phyloP scores from a whole-genome alignment of 1,139 yeast genomes.

The Candida glucosophila region DNA sequence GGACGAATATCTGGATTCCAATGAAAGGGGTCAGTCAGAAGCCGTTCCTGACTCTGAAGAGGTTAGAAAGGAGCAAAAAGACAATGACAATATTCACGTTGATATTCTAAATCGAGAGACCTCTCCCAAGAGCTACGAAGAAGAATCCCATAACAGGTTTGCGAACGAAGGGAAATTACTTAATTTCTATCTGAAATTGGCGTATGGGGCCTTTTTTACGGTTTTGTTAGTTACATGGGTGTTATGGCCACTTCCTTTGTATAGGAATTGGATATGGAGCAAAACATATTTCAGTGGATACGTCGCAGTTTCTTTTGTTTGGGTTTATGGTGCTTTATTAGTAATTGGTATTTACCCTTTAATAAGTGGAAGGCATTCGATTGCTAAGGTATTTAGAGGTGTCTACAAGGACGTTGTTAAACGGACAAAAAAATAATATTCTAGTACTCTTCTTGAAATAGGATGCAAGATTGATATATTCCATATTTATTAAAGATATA shows the following conservation, averaged over 20 bases:
- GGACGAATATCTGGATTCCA: too few relatives aligned
- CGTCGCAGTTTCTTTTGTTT: conserved; percentile 27
- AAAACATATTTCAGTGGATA: conserved; percentile 33
- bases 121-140: conserved; percentile 2
- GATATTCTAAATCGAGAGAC: conserved; percentile 2
- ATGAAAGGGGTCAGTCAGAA: not conserved
- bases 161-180: too few relatives aligned
- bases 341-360: conserved; percentile 31
- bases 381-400: conserved; percentile 15
- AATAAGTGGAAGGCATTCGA: conserved; percentile 24
- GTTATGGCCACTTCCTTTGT: conserved; percentile 40
- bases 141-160: conserved; percentile 5
- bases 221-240: conserved; percentile 27
- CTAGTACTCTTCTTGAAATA: too few relatives aligned
- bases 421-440: too few relatives aligned
- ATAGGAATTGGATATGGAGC: conserved; percentile 34
- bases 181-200: conserved; percentile 17
- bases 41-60: not conserved
- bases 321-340: conserved; percentile 25
- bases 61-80: too few relatives aligned
- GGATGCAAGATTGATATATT: too few relatives aligned
- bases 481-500: too few relatives aligned
- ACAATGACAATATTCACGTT: too few relatives aligned
- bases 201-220: conserved; percentile 19
- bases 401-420: conserved; percentile 8